A percentile compares a stretch with the other conserved stretches of the same genome.
Evolutionary conservation across 1,284 basidiomycete genomes (phyloP).

Genomic region (Ceratobasidium sp.): DNA sequence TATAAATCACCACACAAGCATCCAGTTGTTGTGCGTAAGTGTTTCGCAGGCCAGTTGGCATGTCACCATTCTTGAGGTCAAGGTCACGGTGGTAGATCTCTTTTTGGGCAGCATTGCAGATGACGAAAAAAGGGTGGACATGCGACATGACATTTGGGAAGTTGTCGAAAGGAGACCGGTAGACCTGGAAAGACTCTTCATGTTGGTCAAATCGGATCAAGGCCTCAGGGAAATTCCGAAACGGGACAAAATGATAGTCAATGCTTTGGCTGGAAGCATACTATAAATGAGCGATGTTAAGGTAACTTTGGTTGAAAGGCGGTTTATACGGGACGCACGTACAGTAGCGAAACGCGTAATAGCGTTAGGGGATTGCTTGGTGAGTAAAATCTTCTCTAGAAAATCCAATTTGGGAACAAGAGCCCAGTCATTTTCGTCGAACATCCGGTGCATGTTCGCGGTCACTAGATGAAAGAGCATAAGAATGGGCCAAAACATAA

Average conservation of each 20-base stretch:
- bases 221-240: background rate
- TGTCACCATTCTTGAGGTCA: background rate
- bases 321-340: background rate
- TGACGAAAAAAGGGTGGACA: slow-evolving; percentile 6
- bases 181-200: background rate
- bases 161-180: background rate
- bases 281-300: background rate
- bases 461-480: background rate
- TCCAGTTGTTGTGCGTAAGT: background rate
- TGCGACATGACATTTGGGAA: background rate
- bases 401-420: background rate
- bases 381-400: background rate
- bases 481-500: background rate
- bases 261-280: background rate
- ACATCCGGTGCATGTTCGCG: background rate
- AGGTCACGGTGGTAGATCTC: background rate
- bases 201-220: background rate
- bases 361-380: background rate
- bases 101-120: background rate
- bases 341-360: background rate
- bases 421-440: background rate
- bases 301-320: background rate
- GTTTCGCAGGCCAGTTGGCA: background rate
- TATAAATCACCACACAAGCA: background rate
- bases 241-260: background rate